Evolutionary conservation across 352 stramenopile genomes (phyloP), one percentile per base, ranked within the genome.

Genomic region (Saprolegnia parasitica): DNA sequence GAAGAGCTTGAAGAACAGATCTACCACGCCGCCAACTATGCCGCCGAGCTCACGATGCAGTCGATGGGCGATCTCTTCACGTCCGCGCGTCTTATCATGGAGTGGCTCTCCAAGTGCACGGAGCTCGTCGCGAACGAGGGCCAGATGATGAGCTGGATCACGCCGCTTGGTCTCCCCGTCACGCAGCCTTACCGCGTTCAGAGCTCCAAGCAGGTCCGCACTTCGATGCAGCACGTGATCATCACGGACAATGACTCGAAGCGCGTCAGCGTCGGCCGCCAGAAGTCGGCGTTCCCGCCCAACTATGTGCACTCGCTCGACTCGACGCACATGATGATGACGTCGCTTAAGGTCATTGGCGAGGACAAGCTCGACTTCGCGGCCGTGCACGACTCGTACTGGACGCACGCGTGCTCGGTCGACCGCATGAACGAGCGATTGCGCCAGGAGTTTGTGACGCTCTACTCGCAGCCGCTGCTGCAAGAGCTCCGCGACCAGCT

Each of bases 221-320:
- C 88, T 1, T 87, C 89, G 68, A 87, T 96, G 67, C 82, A 97
- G 70, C 85, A 97, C 65, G 89, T 95, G 42, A 80, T 98, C 47
- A 84, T 97, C 66, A 78, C 90, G 57, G 73, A 88, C 16, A 87
- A 76, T 8, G 86, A 94, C 70, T 73, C 79, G 9, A 67, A 75
- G 13, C 74, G 78, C 0, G 84, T 92, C 46, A 91, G 81, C 62
- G 83, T 79, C 32, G 84, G 83, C 8, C 84, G 83, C 0, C 97
- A 99, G 78, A 97, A 96, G 56, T 92, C 91, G 21, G 96, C 97
- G 20, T 99, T 99, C 77, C 97, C 98, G 68, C 97, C 98, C 15
- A 99, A 99, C 77, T 99, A 98, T 77, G 95, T 99, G 18, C 98
- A 99, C 79, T 99, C 96, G 13, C 80, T 99, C 20, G 98, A 99